These are phyloP conservation scores for Penicillium frequentans DNA, from an alignment of 2,329 filamentous ascomycete genomes.

Conservation along the genomic window DNA sequence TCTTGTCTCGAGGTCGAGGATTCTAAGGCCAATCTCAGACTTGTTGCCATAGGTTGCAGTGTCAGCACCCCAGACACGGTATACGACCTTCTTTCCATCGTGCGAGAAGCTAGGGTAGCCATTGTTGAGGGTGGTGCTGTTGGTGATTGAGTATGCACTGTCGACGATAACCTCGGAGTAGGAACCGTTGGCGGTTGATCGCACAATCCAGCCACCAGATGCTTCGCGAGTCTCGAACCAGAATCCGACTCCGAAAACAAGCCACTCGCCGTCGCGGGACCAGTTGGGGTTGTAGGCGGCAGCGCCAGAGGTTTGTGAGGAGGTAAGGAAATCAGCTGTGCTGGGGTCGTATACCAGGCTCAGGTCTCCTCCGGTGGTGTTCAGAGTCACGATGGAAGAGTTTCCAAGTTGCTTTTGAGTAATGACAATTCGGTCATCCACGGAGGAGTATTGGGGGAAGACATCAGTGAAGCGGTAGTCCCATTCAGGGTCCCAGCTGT, in stretches of 20 bases:
- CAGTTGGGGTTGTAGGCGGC: conserved; percentile 46
- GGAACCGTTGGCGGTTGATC: conserved; percentile 9
- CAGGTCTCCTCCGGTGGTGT: conserved; percentile 26
- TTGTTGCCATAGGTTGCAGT: not conserved
- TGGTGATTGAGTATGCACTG: not conserved
- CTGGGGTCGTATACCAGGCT: conserved; percentile 28
- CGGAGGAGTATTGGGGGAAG: conserved; percentile 36
- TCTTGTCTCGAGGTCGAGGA: conserved; percentile 13
- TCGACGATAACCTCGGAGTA: conserved; percentile 7
- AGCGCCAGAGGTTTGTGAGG: conserved; percentile 27
- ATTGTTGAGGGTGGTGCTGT: conserved; percentile 2
- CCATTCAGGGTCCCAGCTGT: conserved; percentile 42
- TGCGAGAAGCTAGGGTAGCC: conserved; percentile 18
- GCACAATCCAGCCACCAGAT: conserved; percentile 10
- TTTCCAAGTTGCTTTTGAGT: conserved; percentile 45
- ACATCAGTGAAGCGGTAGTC: conserved; percentile 48
- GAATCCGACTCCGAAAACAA: conserved; percentile 21
- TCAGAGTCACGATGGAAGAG: conserved; percentile 35
- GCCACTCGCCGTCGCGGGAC: conserved; percentile 38
- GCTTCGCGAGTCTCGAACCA: conserved; percentile 14
- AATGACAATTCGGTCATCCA: conserved; percentile 27
- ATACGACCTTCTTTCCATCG: conserved; percentile 15
- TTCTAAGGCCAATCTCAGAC: conserved; percentile 10
- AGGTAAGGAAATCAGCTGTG: conserved; percentile 6
- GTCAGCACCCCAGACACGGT: conserved; percentile 11